These are phyloP conservation scores for Aurifilum marmelostoma DNA, from an alignment of 2,329 filamentous ascomycete species.

Conservation along the genomic window DNA sequence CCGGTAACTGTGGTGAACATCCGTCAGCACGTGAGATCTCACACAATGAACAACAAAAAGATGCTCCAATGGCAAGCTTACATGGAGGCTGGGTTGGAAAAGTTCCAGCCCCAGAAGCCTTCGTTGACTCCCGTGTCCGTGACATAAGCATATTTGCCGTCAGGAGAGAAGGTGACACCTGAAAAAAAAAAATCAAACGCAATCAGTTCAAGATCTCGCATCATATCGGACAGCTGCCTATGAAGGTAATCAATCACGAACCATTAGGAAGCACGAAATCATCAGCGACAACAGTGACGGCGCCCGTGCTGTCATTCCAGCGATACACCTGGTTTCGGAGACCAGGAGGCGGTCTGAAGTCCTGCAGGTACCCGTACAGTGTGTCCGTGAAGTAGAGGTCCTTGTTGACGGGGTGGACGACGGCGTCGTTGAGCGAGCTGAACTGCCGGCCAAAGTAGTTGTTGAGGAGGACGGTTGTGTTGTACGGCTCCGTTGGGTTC, in stretches of 20 bases:
- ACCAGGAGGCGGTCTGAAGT: conserved; percentile 57
- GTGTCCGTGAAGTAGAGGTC: conserved; percentile 69
- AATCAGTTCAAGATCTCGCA: not conserved
- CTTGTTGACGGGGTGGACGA: conserved; percentile 55
- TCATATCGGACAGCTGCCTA: not conserved
- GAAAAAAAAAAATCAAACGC: too few relatives aligned
- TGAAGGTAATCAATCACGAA: conserved; percentile 28
- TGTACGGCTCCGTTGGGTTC: conserved; percentile 52
- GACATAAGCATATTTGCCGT: conserved; percentile 54
- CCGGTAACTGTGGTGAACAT: conserved; percentile 41
- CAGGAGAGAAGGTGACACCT: conserved; percentile 57
- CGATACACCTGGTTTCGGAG: conserved; percentile 63
- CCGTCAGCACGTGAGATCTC: conserved; percentile 4
- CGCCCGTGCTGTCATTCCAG: conserved; percentile 52
- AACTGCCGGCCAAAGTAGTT: conserved; percentile 64
- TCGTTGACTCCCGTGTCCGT: conserved; percentile 57
- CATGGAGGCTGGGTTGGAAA: conserved; percentile 50
- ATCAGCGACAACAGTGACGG: conserved; percentile 60
- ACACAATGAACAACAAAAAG: not conserved
- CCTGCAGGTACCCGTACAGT: conserved; percentile 61
- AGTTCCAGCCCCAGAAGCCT: conserved; percentile 48
- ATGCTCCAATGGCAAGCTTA: conserved; percentile 39
- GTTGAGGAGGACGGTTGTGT: conserved; percentile 57
- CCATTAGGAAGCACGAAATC: conserved; percentile 60
- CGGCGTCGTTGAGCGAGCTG: conserved; percentile 63